phyloP scores from a whole-genome alignment of 768 basidiomycete species.

The Tulasnella sp. region DNA sequence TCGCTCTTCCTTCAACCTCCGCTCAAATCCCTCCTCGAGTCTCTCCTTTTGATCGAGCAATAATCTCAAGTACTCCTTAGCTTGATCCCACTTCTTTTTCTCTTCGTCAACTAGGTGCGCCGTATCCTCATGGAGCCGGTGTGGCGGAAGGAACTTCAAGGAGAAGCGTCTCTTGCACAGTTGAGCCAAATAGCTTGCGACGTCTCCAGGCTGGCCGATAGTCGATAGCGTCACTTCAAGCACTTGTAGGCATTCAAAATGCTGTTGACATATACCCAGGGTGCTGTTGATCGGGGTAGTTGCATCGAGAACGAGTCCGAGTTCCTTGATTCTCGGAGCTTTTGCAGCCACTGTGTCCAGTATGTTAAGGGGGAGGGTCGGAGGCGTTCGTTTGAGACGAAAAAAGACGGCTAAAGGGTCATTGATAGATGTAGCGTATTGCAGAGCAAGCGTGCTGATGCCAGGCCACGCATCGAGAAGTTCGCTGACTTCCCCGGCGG shows the following conservation, averaged over 20 bases:
- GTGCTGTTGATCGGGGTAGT: not conserved
- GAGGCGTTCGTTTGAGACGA: not conserved
- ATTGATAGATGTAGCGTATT: not conserved
- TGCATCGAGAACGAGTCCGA: not conserved
- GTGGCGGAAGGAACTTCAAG: not conserved
- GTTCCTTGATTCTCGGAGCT: not conserved
- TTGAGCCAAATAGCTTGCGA: not conserved
- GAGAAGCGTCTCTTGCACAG: not conserved
- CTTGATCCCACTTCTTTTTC: not conserved
- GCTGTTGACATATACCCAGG: not conserved
- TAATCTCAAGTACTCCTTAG: not conserved
- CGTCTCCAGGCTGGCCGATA: not conserved
- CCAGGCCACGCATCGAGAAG: not conserved
- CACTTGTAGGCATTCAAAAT: not conserved
- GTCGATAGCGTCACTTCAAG: not conserved
- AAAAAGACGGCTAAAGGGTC: not conserved
- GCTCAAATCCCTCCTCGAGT: not conserved
- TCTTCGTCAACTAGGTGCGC: not conserved
- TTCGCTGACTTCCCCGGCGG: not conserved
- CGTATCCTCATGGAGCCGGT: not conserved
- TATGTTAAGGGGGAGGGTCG: not conserved
- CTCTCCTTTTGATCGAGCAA: not conserved
- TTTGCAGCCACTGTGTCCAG: not conserved
- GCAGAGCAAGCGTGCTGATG: not conserved
- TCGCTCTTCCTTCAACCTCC: not conserved